Conservation (phyloP, 2,329 filamentous ascomycete genomes). For the Xylaria sp. region DNA sequence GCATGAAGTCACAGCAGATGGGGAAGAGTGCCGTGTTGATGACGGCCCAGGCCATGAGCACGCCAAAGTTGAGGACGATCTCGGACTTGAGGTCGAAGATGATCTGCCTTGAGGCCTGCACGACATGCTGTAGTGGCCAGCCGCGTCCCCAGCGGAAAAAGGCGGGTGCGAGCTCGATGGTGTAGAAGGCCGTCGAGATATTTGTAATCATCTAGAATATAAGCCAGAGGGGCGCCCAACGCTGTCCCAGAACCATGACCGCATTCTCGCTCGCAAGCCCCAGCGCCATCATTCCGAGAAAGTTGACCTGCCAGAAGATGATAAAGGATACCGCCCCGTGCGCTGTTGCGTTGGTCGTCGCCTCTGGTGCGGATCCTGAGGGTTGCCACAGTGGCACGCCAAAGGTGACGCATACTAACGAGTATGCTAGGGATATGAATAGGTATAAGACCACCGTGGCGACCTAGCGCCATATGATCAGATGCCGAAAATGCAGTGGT, state of each 20-base stretch:
- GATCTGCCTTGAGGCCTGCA: conserved; percentile 68
- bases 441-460: conserved; percentile 69
- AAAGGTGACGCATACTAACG: conserved; percentile 71
- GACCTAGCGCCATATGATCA: conserved; percentile 67
- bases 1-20: conserved; percentile 56
- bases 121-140: conserved; percentile 72
- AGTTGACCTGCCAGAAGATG: conserved; percentile 73
- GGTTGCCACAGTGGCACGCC: conserved; percentile 69
- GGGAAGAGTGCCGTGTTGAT: conserved; percentile 66
- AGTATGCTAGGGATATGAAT: conserved; percentile 71
- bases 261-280: conserved; percentile 74
- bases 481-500: conserved; percentile 66
- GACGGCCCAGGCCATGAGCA: conserved; percentile 68
- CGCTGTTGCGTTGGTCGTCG: conserved; percentile 18
- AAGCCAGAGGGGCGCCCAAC: conserved; percentile 70
- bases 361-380: conserved; percentile 46
- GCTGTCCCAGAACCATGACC: conserved; percentile 69
- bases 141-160: conserved; percentile 73
- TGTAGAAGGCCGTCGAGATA: conserved; percentile 69
- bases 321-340: conserved; percentile 55
- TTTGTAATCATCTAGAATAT: conserved; percentile 77
- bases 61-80: conserved; percentile 69
- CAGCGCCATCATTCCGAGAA: conserved; percentile 70
- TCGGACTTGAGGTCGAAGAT: conserved; percentile 68
- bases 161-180: conserved; percentile 65